Base-by-base conservation (phyloP, 805 yeast species). In the Debaryomyces castellii region DNA sequence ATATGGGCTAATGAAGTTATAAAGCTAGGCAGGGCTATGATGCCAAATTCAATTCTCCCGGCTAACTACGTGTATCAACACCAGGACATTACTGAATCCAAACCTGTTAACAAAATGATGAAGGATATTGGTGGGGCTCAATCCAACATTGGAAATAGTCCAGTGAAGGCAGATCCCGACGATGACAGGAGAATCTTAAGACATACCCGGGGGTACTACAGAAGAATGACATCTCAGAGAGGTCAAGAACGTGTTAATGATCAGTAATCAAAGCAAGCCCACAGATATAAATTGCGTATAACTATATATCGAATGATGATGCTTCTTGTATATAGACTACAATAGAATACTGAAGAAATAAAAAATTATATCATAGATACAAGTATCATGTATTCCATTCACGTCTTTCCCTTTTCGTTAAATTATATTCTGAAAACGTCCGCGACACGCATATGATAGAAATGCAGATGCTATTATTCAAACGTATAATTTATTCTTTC, bases 1-100 rank as follows among this genome's bases (percentile, higher is more conserved):
- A 69, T 74, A 23, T 81, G 87, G 87, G 82, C 85, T 1, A 82
- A 80, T 54, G 85, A 81, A 52, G 86, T 80, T 2, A 80, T 82
- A 44, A 73, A 74, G 48, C 59, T 82, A 45, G 88, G 87, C 1
- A 67, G 88, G 49, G 63, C 82, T 4, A 80, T 82, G 83, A 73
- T 82, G 62, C 85, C 85, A 21, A 71, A 72, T 47, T 70, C 76
- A 12, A 65, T 72, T 17, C 58, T 72, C 35, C 72, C 77, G 1
- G 51, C 63, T 8, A 66, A 62, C 42, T 68, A 65, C 49, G 55
- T 71, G 14, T 71, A 72, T 48, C 58, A 55, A 28, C 54, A 55
- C 44, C 52, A 59, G 38, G 59, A 55, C 10, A 32, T 39, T 11
- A 18, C 39, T 5, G 43, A 37, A 10, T 27, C 44, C 1, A 40